phyloP scores from a whole-genome alignment of 1,284 basidiomycete genomes.

The Hortiboletus rubellus region DNA sequence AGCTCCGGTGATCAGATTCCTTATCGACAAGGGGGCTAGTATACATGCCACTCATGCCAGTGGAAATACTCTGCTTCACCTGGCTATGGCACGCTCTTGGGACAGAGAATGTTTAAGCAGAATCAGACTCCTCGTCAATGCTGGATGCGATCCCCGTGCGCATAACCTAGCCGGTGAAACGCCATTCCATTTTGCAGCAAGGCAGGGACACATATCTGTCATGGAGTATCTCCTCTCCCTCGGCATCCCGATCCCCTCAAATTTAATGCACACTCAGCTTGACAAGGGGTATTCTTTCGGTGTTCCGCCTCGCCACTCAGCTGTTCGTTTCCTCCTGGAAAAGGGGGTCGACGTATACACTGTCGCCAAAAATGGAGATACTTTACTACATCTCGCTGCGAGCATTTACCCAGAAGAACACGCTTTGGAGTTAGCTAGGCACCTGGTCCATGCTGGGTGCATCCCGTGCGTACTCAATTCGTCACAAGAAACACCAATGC shows the following conservation, averaged over 20 bases:
- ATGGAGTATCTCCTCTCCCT: conserved; percentile 14
- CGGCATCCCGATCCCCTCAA: background rate
- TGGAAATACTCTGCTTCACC: conserved; percentile 10
- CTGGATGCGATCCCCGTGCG: conserved; percentile 5
- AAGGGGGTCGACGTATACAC: conserved; percentile 1
- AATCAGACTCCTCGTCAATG: background rate
- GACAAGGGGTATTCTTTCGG: background rate
- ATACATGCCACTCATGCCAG: background rate
- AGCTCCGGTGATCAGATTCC: background rate
- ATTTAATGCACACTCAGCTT: background rate
- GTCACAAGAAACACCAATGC: background rate
- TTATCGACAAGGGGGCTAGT: conserved; percentile 7
- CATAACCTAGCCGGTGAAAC: conserved; percentile 7
- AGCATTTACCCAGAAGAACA: background rate
- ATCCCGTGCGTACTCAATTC: background rate
- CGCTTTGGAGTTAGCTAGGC: background rate
- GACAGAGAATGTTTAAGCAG: background rate
- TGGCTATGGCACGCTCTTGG: background rate
- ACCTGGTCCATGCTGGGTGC: conserved; percentile 3
- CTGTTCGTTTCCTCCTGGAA: background rate
- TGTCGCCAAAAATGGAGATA: background rate
- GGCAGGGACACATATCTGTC: background rate
- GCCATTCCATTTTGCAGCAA: background rate
- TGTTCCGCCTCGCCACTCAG: too few relatives aligned
- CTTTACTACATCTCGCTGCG: conserved; percentile 7